Conservation (phyloP, 2,329 filamentous ascomycete species). For the Aspergillus pseudoterreus region DNA sequence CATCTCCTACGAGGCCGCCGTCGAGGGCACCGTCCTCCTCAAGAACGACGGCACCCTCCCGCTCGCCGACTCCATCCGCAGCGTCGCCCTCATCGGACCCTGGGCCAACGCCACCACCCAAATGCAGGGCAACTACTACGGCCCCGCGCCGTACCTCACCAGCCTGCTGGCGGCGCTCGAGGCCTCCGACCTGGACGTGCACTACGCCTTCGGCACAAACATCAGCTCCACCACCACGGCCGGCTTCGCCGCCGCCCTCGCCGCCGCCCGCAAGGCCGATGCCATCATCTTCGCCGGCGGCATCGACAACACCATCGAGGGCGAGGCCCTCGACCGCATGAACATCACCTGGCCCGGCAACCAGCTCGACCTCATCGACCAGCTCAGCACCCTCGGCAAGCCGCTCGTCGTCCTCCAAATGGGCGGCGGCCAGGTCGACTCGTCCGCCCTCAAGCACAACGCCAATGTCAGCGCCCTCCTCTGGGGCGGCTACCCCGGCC, state of each 20-base stretch:
- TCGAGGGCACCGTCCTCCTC: slow-evolving; percentile 47
- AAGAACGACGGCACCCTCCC: slow-evolving; percentile 53
- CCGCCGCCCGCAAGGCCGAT: slow-evolving; percentile 33
- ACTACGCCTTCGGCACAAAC: slow-evolving; percentile 41
- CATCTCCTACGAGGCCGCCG: slow-evolving; percentile 53
- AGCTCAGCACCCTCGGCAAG: slow-evolving; percentile 36
- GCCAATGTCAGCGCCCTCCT: slow-evolving; percentile 39
- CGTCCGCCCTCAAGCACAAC: slow-evolving; percentile 36
- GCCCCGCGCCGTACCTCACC: slow-evolving; percentile 53
- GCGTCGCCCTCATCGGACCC: slow-evolving; percentile 55
- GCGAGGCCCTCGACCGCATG: slow-evolving; percentile 39
- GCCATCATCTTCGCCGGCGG: slow-evolving; percentile 40
- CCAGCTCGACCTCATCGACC: slow-evolving; percentile 38
- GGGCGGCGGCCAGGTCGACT: slow-evolving; percentile 45
- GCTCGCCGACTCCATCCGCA: slow-evolving; percentile 33
- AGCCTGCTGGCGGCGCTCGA: slow-evolving; percentile 53
- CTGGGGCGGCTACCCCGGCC: slow-evolving; percentile 45
- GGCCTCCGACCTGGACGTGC: slow-evolving; percentile 44
- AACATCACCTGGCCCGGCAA: slow-evolving; percentile 42
- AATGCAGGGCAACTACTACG: slow-evolving; percentile 59
- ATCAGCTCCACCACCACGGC: slow-evolving; percentile 26
- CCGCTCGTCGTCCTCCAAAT: slow-evolving; percentile 41
- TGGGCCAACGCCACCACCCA: slow-evolving; percentile 57
- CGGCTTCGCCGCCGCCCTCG: slow-evolving; percentile 31
- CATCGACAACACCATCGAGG: slow-evolving; percentile 41